These are phyloP conservation scores for Colletotrichum caudatum DNA, from an alignment of 2,329 filamentous ascomycete species.

Conservation along the genomic window DNA sequence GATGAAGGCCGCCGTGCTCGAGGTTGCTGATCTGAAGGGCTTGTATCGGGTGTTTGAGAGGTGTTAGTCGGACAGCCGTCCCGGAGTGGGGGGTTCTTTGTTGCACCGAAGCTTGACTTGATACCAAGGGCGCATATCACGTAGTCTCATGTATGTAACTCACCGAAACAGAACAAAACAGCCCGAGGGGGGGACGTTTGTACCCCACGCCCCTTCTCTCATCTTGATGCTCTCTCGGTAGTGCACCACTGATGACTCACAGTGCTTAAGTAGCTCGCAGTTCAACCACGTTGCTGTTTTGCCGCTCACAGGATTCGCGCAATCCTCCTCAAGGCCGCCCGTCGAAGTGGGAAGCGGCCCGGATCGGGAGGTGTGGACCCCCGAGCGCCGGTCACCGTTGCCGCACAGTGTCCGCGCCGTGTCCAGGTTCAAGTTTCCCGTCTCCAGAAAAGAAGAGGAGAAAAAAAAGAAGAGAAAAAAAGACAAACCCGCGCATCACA, in stretches of 20 bases:
- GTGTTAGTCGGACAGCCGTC: constrained; percentile 67
- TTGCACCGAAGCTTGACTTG: not conserved
- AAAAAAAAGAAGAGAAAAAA: not conserved
- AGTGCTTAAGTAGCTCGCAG: not conserved
- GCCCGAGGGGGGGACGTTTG: not conserved
- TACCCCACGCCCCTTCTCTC: not conserved
- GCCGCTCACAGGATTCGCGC: too few species aligned
- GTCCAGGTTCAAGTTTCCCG: too few species aligned
- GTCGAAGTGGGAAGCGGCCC: not conserved
- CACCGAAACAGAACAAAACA: not conserved
- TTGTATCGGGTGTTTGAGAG: constrained; percentile 95
- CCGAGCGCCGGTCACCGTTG: constrained; percentile 21
- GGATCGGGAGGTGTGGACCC: not conserved
- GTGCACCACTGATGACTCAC: not conserved
- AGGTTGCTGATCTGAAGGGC: constrained; percentile 92
- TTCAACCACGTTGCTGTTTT: too few species aligned
- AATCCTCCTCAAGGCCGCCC: not conserved
- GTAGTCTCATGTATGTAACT: not conserved
- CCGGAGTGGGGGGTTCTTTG: not conserved
- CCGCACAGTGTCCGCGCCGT: constrained; percentile 23
- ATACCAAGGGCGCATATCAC: not conserved
- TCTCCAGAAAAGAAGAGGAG: not conserved
- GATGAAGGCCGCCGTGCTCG: constrained; percentile 79
- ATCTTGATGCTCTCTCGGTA: too few species aligned
- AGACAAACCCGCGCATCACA: not conserved